Evolutionary conservation across 2,329 filamentous ascomycete species (phyloP).

Genomic region (Penicillium aurantiogriseum): DNA sequence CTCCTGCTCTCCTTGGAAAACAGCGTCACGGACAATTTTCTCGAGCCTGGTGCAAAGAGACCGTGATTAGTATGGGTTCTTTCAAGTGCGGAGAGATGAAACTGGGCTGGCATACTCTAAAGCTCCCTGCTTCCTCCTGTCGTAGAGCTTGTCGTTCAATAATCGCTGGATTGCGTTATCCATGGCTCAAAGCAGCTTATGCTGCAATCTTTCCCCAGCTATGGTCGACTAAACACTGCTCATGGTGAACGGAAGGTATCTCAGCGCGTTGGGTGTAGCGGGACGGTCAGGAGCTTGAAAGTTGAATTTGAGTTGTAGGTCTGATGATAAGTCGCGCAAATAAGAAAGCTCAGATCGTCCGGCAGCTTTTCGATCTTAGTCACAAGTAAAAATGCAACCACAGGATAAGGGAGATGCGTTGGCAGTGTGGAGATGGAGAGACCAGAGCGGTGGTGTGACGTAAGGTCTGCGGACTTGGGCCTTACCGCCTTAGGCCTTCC

Average conservation of each 20-base stretch:
- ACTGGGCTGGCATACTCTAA: conserved; percentile 69
- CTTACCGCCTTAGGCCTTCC: background rate
- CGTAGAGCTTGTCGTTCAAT: conserved; percentile 97
- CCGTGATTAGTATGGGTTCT: background rate
- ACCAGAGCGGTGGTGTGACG: conserved; percentile 10
- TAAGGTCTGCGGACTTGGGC: conserved; percentile 1
- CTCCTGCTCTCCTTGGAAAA: conserved; percentile 72
- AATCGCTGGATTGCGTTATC: conserved; percentile 85
- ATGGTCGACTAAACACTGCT: conserved; percentile 6
- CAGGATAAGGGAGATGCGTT: conserved; percentile 6
- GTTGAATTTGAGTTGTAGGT: background rate
- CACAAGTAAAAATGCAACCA: background rate
- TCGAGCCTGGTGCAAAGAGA: conserved; percentile 65
- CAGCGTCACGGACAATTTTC: conserved; percentile 80
- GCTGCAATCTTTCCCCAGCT: conserved; percentile 1
- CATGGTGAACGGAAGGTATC: conserved; percentile 3
- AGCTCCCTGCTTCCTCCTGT: conserved; percentile 94
- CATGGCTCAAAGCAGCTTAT: conserved; percentile 54
- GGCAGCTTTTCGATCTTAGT: background rate
- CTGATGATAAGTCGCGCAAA: background rate
- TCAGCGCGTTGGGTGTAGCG: background rate
- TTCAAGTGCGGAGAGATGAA: background rate
- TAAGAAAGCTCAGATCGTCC: background rate
- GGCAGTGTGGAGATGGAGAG: conserved; percentile 11
- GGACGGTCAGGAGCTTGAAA: conserved; percentile 5